Percentiles rank a stretch among this genome's conserved stretches.
Evolutionary conservation across 2,329 filamentous ascomycete species (phyloP).

Genomic region (Fusarium setosum): DNA sequence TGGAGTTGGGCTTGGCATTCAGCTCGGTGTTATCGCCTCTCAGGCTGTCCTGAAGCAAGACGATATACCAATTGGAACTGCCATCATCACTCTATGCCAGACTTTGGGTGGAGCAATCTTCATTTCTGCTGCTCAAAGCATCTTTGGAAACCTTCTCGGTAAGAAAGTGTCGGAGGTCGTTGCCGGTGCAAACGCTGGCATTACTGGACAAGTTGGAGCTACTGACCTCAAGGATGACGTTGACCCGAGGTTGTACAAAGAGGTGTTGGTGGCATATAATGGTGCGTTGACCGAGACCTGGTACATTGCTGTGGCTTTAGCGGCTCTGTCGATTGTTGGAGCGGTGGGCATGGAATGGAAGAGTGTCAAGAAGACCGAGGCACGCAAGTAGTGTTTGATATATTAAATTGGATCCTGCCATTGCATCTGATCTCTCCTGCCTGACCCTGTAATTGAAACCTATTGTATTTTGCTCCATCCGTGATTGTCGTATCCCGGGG

Average conservation of each 20-base stretch:
- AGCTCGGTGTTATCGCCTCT: neutral
- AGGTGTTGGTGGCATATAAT: neutral
- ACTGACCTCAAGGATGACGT: conserved; percentile 1
- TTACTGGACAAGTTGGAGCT: conserved; percentile 10
- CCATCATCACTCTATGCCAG: neutral
- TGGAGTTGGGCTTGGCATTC: neutral
- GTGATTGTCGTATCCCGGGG: too few species aligned
- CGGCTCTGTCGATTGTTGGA: conserved; percentile 1
- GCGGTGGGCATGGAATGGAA: conserved; percentile 16
- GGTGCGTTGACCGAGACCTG: neutral
- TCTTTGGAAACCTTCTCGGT: neutral
- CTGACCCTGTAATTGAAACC: too few species aligned
- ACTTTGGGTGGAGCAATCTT: neutral
- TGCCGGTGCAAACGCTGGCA: too few species aligned
- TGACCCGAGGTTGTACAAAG: neutral
- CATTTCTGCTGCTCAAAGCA: neutral
- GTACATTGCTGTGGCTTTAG: neutral
- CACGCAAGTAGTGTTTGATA: too few species aligned
- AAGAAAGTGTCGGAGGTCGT: too few species aligned
- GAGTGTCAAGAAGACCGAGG: conserved; percentile 34
- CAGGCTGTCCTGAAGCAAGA: neutral
- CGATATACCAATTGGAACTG: neutral
- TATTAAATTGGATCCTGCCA: too few species aligned
- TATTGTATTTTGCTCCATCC: too few species aligned
- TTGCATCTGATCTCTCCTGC: too few species aligned